These are phyloP conservation scores for Monosporascus sp. DNA, from an alignment of 2,329 filamentous ascomycete species.

Conservation along the genomic window DNA sequence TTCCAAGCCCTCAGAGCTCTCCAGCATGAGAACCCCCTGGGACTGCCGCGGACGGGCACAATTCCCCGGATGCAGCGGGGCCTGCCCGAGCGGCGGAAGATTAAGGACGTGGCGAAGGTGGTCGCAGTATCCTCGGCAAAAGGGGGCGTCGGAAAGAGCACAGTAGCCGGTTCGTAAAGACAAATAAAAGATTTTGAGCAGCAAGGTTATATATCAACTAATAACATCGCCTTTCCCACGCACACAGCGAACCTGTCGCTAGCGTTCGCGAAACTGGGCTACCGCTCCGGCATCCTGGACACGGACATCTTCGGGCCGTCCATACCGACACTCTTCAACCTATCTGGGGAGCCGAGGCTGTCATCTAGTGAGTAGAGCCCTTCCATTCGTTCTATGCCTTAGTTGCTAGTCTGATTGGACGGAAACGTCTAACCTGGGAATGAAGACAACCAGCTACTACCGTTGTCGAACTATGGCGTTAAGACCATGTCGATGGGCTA, in stretches of 20 bases:
- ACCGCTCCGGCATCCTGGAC: slow-evolving; percentile 83
- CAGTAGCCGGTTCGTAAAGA: slow-evolving; percentile 63
- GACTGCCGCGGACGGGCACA: slow-evolving; percentile 72
- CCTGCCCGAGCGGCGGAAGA: slow-evolving; percentile 73
- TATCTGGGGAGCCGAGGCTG: slow-evolving; percentile 72
- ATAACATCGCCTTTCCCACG: neutral
- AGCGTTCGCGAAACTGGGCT: slow-evolving; percentile 75
- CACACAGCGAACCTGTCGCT: slow-evolving; percentile 71
- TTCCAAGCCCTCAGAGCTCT: slow-evolving; percentile 50
- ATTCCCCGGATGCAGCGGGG: slow-evolving; percentile 75
- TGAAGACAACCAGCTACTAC: slow-evolving; percentile 72
- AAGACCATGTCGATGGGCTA: slow-evolving; percentile 99
- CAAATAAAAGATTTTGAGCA: no score
- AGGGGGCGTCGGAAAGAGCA: slow-evolving; percentile 96
- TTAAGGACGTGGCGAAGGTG: slow-evolving; percentile 82
- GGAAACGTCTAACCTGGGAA: no score
- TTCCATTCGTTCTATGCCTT: neutral
- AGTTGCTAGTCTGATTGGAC: neutral
- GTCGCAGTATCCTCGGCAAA: slow-evolving; percentile 97
- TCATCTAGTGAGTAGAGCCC: slow-evolving; percentile 55
- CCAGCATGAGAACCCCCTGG: slow-evolving; percentile 83
- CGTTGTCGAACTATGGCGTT: slow-evolving; percentile 88
- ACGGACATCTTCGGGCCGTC: slow-evolving; percentile 96
- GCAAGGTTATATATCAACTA: no score
- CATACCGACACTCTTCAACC: slow-evolving; percentile 81